Evolutionary conservation across 139 green algal species (phyloP).

Genomic region (Mychonastes homosphaera): DNA sequence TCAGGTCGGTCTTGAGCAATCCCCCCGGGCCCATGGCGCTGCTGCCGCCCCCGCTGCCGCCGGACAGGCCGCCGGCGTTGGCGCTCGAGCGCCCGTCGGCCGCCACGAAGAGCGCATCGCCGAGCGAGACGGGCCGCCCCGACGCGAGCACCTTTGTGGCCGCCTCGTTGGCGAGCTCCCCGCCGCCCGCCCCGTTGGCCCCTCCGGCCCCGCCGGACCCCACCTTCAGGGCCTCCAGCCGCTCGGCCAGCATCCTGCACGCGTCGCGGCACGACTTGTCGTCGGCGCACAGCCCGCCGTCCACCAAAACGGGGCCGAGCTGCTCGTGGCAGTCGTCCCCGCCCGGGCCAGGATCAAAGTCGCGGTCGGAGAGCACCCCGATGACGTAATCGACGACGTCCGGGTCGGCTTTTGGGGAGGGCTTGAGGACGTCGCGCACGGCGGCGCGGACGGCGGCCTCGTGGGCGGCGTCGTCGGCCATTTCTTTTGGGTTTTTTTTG

Average conservation of each 20-base stretch:
- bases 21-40: slow-evolving; percentile 27
- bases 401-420: neutral
- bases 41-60: neutral
- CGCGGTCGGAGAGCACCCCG: slow-evolving; percentile 42
- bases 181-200: neutral
- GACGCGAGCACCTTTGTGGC: neutral
- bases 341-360: slow-evolving; percentile 46
- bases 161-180: neutral
- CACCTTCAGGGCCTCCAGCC: slow-evolving; percentile 11
- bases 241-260: slow-evolving; percentile 32
- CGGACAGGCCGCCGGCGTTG: neutral
- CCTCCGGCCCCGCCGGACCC: neutral
- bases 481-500: neutral
- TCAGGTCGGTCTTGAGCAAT: slow-evolving; percentile 24
- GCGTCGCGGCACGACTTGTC: slow-evolving; percentile 27
- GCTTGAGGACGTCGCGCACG: neutral
- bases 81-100: neutral
- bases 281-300: slow-evolving; percentile 28
- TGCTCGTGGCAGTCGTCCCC: slow-evolving; percentile 37
- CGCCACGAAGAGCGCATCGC: neutral
- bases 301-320: slow-evolving; percentile 47
- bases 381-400: neutral
- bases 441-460: neutral
- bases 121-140: neutral
- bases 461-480: neutral